phyloP scores from a whole-genome alignment of 345 rosid species.

The Mallotus nudiflorus region DNA sequence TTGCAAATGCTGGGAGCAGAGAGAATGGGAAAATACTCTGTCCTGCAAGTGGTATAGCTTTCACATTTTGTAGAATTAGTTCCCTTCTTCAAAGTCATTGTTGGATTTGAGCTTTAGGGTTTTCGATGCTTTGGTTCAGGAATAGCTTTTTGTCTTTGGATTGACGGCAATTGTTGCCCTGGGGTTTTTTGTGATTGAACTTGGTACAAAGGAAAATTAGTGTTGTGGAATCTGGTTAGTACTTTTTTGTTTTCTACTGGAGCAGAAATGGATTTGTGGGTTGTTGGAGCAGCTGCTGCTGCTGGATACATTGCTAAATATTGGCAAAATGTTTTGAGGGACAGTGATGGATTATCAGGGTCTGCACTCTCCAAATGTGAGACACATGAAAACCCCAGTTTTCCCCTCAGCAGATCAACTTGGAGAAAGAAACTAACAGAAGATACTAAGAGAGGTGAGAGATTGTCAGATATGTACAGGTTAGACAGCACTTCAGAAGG shows the following conservation, averaged over 20 bases:
- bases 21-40: constrained; percentile 10
- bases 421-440: constrained; percentile 33
- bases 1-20: not conserved
- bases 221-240: constrained; percentile 32
- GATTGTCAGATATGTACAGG: constrained; percentile 17
- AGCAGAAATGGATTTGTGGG: constrained; percentile 68
- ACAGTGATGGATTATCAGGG: constrained; percentile 30
- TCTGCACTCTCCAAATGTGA: constrained; percentile 28
- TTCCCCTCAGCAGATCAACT: constrained; percentile 20
- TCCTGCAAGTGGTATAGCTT: not conserved
- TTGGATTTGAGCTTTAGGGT: constrained; percentile 3
- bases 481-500: constrained; percentile 33
- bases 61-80: not conserved
- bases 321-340: constrained; percentile 44
- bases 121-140: constrained; percentile 4
- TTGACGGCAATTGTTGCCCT: constrained; percentile 27
- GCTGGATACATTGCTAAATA: constrained; percentile 64
- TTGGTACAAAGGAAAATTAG: constrained; percentile 15
- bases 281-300: constrained; percentile 76
- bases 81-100: not conserved
- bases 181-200: constrained; percentile 20
- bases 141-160: constrained; percentile 3
- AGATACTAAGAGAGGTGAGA: constrained; percentile 31
- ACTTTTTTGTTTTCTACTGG: not conserved
- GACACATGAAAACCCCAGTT: constrained; percentile 35